Conservation (phyloP, 805 yeast genomes). For the Babjeviella inositovora region DNA sequence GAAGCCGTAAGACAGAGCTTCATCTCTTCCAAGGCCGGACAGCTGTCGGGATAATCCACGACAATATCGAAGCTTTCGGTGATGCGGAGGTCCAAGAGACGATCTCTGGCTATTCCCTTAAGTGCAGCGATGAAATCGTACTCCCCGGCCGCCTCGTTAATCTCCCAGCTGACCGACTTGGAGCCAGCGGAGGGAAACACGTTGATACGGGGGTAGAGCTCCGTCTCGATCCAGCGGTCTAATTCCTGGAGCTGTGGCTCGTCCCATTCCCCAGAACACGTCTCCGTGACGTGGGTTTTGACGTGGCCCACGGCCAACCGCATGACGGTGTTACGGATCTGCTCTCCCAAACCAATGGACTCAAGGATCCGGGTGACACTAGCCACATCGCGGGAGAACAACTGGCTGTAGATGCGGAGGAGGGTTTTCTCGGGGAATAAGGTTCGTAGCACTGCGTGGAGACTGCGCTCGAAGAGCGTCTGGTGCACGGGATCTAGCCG, state of each 20-base stretch:
- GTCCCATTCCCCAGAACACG: slow-evolving; percentile 20
- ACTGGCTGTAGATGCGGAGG: too few species aligned
- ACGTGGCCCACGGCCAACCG: slow-evolving; percentile 19
- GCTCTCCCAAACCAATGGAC: too few species aligned
- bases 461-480: too few species aligned
- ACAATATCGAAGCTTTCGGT: slow-evolving; percentile 46
- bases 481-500: too few species aligned
- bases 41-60: slow-evolving; percentile 30
- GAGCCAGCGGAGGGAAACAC: slow-evolving; percentile 1
- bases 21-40: slow-evolving; percentile 39
- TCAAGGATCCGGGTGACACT: too few species aligned
- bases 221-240: slow-evolving; percentile 17
- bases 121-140: too few species aligned
- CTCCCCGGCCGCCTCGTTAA: too few species aligned
- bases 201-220: slow-evolving; percentile 22
- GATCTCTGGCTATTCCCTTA: slow-evolving; percentile 7
- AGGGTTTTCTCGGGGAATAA: too few species aligned
- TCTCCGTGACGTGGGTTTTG: slow-evolving; percentile 9
- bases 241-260: slow-evolving; percentile 15
- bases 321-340: slow-evolving; percentile 12
- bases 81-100: slow-evolving; percentile 27
- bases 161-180: not conserved
- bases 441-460: too few species aligned
- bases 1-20: slow-evolving; percentile 29
- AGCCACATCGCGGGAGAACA: too few species aligned